Base-by-base conservation (phyloP, 176 grass and related monocot species). In the Musa beccarii region DNA sequence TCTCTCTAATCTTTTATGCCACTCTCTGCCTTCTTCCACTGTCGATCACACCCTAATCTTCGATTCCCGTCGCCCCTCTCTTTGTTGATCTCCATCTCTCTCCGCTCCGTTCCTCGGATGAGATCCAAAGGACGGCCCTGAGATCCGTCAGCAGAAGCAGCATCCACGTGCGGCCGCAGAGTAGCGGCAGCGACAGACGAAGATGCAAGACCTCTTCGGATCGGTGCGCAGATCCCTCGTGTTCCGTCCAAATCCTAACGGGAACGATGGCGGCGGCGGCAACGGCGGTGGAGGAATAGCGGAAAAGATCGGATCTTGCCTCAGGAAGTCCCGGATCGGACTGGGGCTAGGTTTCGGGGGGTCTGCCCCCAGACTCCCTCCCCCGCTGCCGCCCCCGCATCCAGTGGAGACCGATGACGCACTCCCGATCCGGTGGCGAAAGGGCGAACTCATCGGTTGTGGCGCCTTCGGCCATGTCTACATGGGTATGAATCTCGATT, bases 401-500 rank as follows among this genome's bases (percentile, higher is more conserved):
- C 26, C 20, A 20, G 74, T 2, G 72, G 56, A 53, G 29, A 80
- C 82, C 16, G 77, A 87, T 59, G 80, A 86, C 3, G 89, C 84
- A 50, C 90, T 88, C 22, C 75, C 73, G 66, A 99, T 99, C 53
- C 80, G 86, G 53, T 99, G 95, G 90, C 83, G 95, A 28, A 99
- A 92, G 86, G 95, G 95, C 1, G 90, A 94, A 73, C 69, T 94
- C 53, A 94, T 99, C 69, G 95, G 95, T 22, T 85, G 78, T 24
- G 95, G 95, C 12, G 95, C 95, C 0, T 99, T 89, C 43, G 95
- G 95, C 24, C 90, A 94, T 75, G 90, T 99, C 69, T 99, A 87
- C 78, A 92, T 99, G 84, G 95, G 95, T 52, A 94, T 99, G 95
- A 99, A 99, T 81, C 90, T 99, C 49, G 95, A 99, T 83, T 94